Evolutionary conservation across 306 rosid species (phyloP), one percentile per base, ranked within the genome.

Genomic region (Quercus alba): DNA sequence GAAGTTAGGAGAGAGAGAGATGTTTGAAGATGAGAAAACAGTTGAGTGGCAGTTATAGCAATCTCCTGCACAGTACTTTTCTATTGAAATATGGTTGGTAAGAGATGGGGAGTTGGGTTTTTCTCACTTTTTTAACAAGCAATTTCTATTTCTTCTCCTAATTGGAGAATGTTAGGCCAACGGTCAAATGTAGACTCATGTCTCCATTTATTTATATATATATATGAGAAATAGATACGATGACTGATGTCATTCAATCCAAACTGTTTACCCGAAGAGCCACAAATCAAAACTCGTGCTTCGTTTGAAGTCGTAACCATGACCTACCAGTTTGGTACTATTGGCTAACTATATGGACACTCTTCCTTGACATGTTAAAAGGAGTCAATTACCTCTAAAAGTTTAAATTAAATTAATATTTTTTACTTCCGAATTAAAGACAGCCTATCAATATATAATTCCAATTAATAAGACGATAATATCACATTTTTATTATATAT

Each of bases 151-250:
- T 41, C 46, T 41, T 41, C 79, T 83, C 81, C 85, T 80, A 80
- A 66, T 54, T 35, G 54, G 33, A 70, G 52, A 82, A 77, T 59
- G 94, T 81, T 89, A 88, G 93, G 93, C 90, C 97, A 91, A 89
- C 93, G 56, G 90, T 93, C 89, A 84, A 74, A 75, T n/a, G 75
- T 84, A 55, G 28, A 81, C 78, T 79, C 38, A 38, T 72, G 18
- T 63, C 57, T 23, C 75, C 82, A 64, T 58, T 79, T 80, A 80
- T 25, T 0, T 25, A 25, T 87, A 80, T 85, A 15, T 63, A 23
- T 23, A 12, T 10, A 12, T 61, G 4, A 63, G 10, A 63, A 13
- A 26, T 28, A 63, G 9, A 63, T 63, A 15, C 38, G 20, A 63
- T 30, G 20, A 14, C 70, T 14, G 41, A 63, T 63, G 33, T 30